phyloP scores from a whole-genome alignment of 768 basidiomycete species.

The Boletus speciosus region DNA sequence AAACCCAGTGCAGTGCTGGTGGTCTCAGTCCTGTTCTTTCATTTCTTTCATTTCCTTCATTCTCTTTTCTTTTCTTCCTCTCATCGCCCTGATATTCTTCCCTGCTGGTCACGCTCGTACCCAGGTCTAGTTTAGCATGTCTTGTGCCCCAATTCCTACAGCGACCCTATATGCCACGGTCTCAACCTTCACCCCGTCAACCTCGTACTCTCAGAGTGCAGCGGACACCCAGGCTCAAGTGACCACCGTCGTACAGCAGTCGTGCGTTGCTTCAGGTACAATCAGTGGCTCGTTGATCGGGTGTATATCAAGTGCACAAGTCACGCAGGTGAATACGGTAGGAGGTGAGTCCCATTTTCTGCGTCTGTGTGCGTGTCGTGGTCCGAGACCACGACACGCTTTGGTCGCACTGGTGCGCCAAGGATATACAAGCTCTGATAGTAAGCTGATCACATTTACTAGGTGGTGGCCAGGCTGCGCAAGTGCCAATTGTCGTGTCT shows the following conservation, averaged over 20 bases:
- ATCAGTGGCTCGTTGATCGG: constrained; percentile 23
- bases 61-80: background rate
- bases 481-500: constrained; percentile 41
- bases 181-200: constrained; percentile 34
- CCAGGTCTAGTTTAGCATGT: constrained; percentile 16
- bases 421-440: constrained; percentile 1
- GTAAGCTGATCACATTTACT: constrained; percentile 15
- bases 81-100: background rate
- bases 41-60: background rate
- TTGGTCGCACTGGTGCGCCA: background rate
- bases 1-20: background rate
- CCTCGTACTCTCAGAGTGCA: constrained; percentile 36
- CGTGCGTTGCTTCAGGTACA: constrained; percentile 33
- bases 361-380: background rate
- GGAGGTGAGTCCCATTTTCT: constrained; percentile 28
- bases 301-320: constrained; percentile 27
- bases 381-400: constrained; percentile 19
- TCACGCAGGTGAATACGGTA: constrained; percentile 33
- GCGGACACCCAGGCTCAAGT: constrained; percentile 30
- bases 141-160: constrained; percentile 44
- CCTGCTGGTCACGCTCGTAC: background rate
- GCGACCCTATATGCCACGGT: constrained; percentile 39
- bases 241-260: constrained; percentile 32
- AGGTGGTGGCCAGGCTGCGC: constrained; percentile 31
- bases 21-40: background rate